These are phyloP conservation scores for Cucurbita ficifolia DNA, from an alignment of 306 rosid genomes.

Conservation along the genomic window DNA sequence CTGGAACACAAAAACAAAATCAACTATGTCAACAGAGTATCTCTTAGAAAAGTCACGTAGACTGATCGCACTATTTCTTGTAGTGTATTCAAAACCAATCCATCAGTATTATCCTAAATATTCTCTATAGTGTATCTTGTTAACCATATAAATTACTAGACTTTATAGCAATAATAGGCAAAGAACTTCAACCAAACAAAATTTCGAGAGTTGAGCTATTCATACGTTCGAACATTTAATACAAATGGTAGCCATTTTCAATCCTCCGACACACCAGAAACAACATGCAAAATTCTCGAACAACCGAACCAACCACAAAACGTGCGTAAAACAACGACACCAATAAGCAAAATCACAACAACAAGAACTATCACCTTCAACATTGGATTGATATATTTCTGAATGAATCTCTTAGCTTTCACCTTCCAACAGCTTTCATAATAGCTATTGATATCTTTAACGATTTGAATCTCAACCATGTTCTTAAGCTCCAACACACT, in stretches of 20 bases:
- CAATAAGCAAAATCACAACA: neutral
- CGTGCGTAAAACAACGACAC: neutral
- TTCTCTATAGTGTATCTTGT: no score
- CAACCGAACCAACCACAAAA: neutral
- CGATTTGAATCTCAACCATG: neutral
- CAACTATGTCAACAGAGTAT: no score
- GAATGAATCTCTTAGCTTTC: neutral
- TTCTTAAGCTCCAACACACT: neutral
- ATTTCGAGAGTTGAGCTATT: no score
- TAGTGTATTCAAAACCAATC: no score
- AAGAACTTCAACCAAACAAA: no score
- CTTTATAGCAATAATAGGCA: no score
- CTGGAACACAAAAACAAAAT: no score
- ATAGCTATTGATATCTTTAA: constrained; percentile 1
- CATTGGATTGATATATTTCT: neutral
- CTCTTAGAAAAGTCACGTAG: no score
- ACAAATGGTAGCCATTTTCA: neutral
- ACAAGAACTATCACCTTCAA: neutral
- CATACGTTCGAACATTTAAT: no score
- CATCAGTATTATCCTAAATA: no score
- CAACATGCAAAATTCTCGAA: neutral
- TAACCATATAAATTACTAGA: no score
- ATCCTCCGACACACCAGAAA: neutral
- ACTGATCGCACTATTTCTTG: no score
- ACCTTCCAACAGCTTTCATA: neutral